These are phyloP conservation scores for Artomyces pyxidatus DNA, from an alignment of 768 basidiomycete genomes.

Conservation along the genomic window DNA sequence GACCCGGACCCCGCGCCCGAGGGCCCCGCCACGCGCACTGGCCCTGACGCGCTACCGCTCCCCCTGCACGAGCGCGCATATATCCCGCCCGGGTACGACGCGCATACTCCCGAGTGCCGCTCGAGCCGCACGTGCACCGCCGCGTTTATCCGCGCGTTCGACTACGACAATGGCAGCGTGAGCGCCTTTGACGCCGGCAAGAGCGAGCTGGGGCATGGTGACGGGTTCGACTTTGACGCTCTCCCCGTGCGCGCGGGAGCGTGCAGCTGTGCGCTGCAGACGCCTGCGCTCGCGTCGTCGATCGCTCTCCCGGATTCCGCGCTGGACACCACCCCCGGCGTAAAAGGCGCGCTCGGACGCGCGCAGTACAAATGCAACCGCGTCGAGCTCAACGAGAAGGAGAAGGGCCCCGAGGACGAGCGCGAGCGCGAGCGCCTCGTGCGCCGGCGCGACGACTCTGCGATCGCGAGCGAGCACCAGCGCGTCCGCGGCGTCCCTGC, in stretches of 20 bases:
- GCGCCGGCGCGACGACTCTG: neutral
- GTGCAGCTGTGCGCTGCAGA: slow-evolving; percentile 8
- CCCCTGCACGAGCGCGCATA: slow-evolving; percentile 12
- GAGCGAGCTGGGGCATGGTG: slow-evolving; percentile 12
- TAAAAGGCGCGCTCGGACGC: neutral
- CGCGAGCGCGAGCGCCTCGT: neutral
- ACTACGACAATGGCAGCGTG: slow-evolving; percentile 18
- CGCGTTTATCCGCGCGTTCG: slow-evolving; percentile 25
- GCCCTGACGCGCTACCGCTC: slow-evolving; percentile 23
- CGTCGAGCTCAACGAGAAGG: slow-evolving; percentile 7
- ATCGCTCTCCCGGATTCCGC: slow-evolving; percentile 11
- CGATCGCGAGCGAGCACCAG: slow-evolving; percentile 30
- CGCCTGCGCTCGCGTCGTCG: slow-evolving; percentile 14
- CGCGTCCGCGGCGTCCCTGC: slow-evolving; percentile 54
- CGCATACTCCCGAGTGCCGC: slow-evolving; percentile 14
- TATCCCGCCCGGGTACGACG: slow-evolving; percentile 7
- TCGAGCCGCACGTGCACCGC: slow-evolving; percentile 21
- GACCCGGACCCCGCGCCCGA: slow-evolving; percentile 37
- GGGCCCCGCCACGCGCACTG: slow-evolving; percentile 36
- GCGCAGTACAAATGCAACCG: slow-evolving; percentile 11
- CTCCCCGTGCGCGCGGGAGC: slow-evolving; percentile 22
- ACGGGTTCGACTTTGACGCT: slow-evolving; percentile 28
- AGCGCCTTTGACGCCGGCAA: slow-evolving; percentile 3
- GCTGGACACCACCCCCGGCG: neutral
- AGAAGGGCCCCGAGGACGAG: neutral